A percentile compares a stretch with the other conserved stretches of the same genome.
Evolutionary conservation across 768 basidiomycete species (phyloP).

Genomic region (Leccinum ochraceum): DNA sequence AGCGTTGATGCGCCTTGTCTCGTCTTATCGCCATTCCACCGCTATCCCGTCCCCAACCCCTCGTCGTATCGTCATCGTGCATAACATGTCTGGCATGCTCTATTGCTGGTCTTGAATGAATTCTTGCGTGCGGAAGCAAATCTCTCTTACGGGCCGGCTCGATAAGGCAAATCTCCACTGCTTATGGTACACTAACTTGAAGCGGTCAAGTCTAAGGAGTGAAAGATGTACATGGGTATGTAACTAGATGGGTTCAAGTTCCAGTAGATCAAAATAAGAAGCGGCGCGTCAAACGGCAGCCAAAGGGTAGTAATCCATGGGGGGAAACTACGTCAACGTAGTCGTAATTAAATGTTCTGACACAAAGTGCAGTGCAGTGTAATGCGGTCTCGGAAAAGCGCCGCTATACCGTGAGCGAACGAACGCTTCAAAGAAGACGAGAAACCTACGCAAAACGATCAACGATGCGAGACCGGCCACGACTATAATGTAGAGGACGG

Average conservation of each 20-base stretch:
- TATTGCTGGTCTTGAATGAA: too few species aligned
- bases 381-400: conserved; percentile 80
- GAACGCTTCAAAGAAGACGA: conserved; percentile 1
- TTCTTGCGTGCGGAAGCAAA: too few species aligned
- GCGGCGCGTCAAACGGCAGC: conserved; percentile 4
- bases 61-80: too few species aligned
- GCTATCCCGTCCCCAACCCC: too few species aligned
- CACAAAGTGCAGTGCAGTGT: conserved; percentile 80
- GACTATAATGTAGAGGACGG: conserved; percentile 76
- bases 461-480: conserved; percentile 78
- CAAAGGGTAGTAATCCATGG: conserved; percentile 13
- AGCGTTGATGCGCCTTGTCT: too few species aligned
- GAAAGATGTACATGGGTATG: too few species aligned
- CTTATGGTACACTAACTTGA: too few species aligned
- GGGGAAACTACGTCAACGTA: conserved; percentile 9
- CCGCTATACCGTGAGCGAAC: conserved; percentile 46
- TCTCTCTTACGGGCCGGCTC: too few species aligned
- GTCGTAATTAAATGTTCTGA: conserved; percentile 72
- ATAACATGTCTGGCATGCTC: too few species aligned
- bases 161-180: too few species aligned
- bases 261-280: conserved; percentile 19
- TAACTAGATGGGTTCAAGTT: not conserved
- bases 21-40: too few species aligned
- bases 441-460: conserved; percentile 74
- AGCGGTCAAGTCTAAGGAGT: too few species aligned